Conservation (phyloP, 1,284 basidiomycete genomes). For the Ustilago trichophora region DNA sequence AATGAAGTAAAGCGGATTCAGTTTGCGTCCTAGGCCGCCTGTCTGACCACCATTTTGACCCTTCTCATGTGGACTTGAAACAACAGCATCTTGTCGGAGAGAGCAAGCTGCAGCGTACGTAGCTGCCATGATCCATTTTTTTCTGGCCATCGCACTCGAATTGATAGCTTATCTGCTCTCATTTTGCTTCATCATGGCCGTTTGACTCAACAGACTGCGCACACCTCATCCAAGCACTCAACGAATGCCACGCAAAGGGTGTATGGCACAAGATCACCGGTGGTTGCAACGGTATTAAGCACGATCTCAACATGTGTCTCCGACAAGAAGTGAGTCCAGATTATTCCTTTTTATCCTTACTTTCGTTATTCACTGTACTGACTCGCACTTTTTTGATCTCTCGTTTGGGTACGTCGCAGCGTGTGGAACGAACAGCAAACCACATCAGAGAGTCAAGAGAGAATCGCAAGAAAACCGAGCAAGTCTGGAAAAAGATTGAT, state of each 20-base stretch:
- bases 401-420: constrained; percentile 5
- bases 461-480: constrained; percentile 41
- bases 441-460: constrained; percentile 35
- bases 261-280: constrained; percentile 49
- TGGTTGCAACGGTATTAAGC: constrained; percentile 54
- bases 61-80: background rate
- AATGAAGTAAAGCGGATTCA: no score
- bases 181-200: no score
- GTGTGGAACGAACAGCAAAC: constrained; percentile 34
- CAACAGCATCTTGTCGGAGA: constrained; percentile 46
- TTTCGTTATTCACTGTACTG: background rate
- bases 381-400: background rate
- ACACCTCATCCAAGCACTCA: constrained; percentile 45
- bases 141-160: no score
- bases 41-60: no score
- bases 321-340: constrained; percentile 43
- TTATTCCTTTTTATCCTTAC: background rate
- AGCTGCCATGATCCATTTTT: no score
- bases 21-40: no score
- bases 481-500: constrained; percentile 49
- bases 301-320: constrained; percentile 54
- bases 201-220: constrained; percentile 58
- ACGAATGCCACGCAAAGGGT: constrained; percentile 49
- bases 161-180: no score
- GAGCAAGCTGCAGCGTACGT: constrained; percentile 47